Percentiles rank a stretch among this genome's conserved stretches.
phyloP scores from a whole-genome alignment of 495 filamentous ascomycete genomes.

The Penicillium ucsense region DNA sequence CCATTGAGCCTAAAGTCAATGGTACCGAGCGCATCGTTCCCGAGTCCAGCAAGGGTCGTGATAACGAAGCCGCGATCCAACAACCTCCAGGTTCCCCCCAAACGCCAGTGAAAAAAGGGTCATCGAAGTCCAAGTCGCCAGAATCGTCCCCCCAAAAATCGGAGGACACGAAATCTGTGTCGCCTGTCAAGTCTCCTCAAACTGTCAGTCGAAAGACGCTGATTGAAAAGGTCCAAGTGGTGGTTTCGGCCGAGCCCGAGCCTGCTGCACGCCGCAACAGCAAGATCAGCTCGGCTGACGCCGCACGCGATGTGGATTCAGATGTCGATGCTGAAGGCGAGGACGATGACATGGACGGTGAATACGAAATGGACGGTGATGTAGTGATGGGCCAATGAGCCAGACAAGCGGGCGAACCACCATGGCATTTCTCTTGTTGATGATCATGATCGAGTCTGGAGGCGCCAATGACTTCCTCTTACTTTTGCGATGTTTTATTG shows the following conservation, averaged over 20 bases:
- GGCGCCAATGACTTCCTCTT: background rate
- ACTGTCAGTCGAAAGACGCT: slow-evolving; percentile 29
- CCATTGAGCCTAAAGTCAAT: slow-evolving; percentile 17
- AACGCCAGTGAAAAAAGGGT: slow-evolving; percentile 11
- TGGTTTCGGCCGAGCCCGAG: slow-evolving; percentile 22
- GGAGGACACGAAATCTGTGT: slow-evolving; percentile 10
- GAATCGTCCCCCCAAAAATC: slow-evolving; percentile 12
- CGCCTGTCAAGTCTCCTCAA: slow-evolving; percentile 15
- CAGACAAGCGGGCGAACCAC: background rate
- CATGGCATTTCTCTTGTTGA: too few relatives aligned
- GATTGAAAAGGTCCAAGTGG: slow-evolving; percentile 31
- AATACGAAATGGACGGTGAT: slow-evolving; percentile 29
- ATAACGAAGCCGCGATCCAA: background rate
- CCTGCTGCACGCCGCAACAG: slow-evolving; percentile 2
- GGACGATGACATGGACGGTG: slow-evolving; percentile 21
- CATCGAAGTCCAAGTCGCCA: slow-evolving; percentile 10
- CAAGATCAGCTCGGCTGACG: slow-evolving; percentile 5
- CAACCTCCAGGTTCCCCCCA: slow-evolving; percentile 4
- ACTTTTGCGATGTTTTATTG: slow-evolving; percentile 7
- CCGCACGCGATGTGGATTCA: slow-evolving; percentile 15
- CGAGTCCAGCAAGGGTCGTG: slow-evolving; percentile 4
- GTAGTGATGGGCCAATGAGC: slow-evolving; percentile 30
- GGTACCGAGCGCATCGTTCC: slow-evolving; percentile 15
- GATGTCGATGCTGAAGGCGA: slow-evolving; percentile 20
- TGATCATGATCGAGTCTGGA: background rate